phyloP scores from a whole-genome alignment of 306 rosid genomes.

The Dalbergia cochinchinensis region DNA sequence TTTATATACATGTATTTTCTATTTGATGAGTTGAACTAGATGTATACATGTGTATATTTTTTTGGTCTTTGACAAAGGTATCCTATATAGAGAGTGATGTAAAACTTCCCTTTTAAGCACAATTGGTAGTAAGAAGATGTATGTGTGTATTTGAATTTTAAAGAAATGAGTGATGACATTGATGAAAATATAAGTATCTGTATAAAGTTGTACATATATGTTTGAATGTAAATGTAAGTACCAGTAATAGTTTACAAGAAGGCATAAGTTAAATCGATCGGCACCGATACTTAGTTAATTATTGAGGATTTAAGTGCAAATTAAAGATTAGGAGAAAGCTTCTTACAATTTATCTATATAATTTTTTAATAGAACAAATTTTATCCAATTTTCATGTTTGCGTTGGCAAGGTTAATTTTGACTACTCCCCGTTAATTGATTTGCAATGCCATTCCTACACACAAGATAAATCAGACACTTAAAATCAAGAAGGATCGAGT shows the following conservation, averaged over 20 bases:
- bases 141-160: not conserved
- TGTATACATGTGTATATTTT: no score
- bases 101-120: no score
- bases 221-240: not conserved
- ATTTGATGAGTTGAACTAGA: no score
- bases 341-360: not conserved
- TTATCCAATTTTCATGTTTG: not conserved
- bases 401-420: not conserved
- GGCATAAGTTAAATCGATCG: not conserved
- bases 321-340: not conserved
- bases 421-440: not conserved
- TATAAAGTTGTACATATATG: not conserved
- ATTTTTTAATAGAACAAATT: not conserved
- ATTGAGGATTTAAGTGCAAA: constrained; percentile 13
- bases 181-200: not conserved
- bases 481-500: no score
- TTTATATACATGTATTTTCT: not conserved
- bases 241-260: not conserved
- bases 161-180: constrained; percentile 10
- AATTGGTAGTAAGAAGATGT: not conserved
- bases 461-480: not conserved
- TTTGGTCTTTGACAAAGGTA: no score
- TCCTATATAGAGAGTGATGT: no score
- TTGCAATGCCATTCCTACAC: not conserved
- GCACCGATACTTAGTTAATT: not conserved